Evolutionary conservation across 257 asterid genomes (phyloP), one percentile per base, ranked within the genome.

Genomic region (Scutellaria barbata): DNA sequence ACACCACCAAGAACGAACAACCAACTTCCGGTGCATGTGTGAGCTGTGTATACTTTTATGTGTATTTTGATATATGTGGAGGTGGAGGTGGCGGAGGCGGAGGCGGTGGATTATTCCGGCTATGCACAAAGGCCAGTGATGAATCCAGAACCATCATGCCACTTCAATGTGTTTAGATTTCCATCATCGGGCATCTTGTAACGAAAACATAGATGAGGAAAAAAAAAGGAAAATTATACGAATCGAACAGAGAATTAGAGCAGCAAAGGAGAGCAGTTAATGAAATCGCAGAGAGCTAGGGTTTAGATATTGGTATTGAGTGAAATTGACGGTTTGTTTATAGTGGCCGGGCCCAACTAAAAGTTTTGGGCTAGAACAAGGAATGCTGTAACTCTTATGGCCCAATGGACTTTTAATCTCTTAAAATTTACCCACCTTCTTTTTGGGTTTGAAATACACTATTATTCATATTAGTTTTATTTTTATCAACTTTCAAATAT

Each of bases 71-170:
- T 3, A 10, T 8, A 10, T 11, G 25, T 25, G 63, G 61, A 56
- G 69, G 22, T 1, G 67, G 68, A 0, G 78, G 63, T 0, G 55
- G 61, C 0, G 74, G 80, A 1, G 67, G 66, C 6, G 48, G 66
- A 3, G 80, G 83, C 25, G 77, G 76, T 13, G 42, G 83, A 69
- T 72, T 47, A 64, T 66, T 73, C 90, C 69, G 83, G 87, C 22
- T 64, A 73, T 50, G 80, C 57, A 51, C n/a, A 67, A 81, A 81
- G 84, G 76, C 81, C 71, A 73, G 54, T 14, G 83, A 74, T 80
- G 85, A 88, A 83, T 69, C 80, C 39, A 75, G 17, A 76, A 59
- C 83, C 85, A 74, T 66, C 83, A 43, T 55, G 77, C 84, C 83
- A 64, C 85, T 75, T 84, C 86, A 84, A 81, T 75, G 71, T 41